These are phyloP conservation scores for Taphrina communis DNA, from an alignment of 1,139 yeast species.

Conservation along the genomic window DNA sequence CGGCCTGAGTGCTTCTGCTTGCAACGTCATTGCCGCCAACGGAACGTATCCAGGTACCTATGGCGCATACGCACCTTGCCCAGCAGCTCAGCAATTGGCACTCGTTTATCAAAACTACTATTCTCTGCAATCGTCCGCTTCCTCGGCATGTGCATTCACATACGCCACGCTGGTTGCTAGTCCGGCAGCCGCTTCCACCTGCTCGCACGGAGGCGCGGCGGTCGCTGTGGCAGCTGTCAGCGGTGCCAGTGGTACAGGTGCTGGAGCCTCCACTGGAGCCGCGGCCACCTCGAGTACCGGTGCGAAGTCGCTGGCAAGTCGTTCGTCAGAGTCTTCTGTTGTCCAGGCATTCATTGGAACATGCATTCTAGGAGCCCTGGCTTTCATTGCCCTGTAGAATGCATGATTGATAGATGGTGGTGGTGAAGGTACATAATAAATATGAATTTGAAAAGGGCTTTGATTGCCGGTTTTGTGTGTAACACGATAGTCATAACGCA, in stretches of 20 bases:
- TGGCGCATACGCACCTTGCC: conserved; percentile 66
- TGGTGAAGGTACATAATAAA: too few species aligned
- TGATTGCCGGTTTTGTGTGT: too few species aligned
- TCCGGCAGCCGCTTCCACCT: conserved; percentile 27
- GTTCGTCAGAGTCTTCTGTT: conserved; percentile 2
- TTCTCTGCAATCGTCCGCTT: conserved; percentile 48
- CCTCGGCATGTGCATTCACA: conserved; percentile 43
- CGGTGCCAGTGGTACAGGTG: conserved; percentile 4
- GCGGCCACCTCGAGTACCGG: not conserved
- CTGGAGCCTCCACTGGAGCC: not conserved
- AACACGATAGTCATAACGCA: too few species aligned
- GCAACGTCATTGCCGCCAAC: conserved; percentile 59
- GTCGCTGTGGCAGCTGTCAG: conserved; percentile 6
- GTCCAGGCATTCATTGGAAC: not conserved
- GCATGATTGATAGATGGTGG: not conserved
- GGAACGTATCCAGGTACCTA: conserved; percentile 59
- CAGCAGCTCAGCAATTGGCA: conserved; percentile 60
- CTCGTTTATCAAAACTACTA: conserved; percentile 61
- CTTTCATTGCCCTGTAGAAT: conserved; percentile 17
- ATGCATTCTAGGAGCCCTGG: conserved; percentile 6
- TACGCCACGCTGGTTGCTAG: conserved; percentile 28
- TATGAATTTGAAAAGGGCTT: too few species aligned
- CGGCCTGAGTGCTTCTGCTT: conserved; percentile 55
- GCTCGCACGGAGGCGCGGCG: conserved; percentile 26
- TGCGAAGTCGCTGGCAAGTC: conserved; percentile 1